Conservation (phyloP, 2,329 filamentous ascomycete species). For the Nigrospora oryzae region DNA sequence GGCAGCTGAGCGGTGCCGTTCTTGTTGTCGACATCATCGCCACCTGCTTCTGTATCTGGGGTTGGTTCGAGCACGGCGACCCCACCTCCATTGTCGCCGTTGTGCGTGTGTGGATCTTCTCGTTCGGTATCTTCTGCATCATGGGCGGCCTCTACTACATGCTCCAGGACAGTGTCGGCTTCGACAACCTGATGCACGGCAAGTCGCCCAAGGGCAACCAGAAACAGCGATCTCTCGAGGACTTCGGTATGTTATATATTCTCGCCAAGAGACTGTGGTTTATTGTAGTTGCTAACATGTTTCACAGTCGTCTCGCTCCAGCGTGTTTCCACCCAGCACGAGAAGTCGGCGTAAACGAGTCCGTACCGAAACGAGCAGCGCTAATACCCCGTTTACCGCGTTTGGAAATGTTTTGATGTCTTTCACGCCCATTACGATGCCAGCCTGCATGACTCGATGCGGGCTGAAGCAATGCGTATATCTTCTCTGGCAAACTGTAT, state of each 20-base stretch:
- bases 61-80: conserved; percentile 64
- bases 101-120: conserved; percentile 86
- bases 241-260: conserved; percentile 62
- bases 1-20: conserved; percentile 74
- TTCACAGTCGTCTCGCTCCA: conserved; percentile 73
- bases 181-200: conserved; percentile 91
- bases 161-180: conserved; percentile 70
- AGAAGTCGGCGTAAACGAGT: conserved; percentile 63
- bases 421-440: no score
- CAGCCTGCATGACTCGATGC: no score
- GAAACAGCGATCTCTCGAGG: conserved; percentile 79
- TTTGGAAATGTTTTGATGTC: no score
- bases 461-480: no score
- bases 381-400: background rate
- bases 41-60: conserved; percentile 78
- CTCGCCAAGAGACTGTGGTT: background rate
- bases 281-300: conserved; percentile 34
- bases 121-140: conserved; percentile 80
- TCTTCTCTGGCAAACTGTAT: no score
- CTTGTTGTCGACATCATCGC: conserved; percentile 75
- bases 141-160: conserved; percentile 70
- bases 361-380: conserved; percentile 10
- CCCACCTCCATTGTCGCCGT: conserved; percentile 72
- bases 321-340: conserved; percentile 85
- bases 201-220: conserved; percentile 74